Evolutionary conservation across 2,329 filamentous ascomycete species (phyloP).

Genomic region (Macroventuria anomochaeta): DNA sequence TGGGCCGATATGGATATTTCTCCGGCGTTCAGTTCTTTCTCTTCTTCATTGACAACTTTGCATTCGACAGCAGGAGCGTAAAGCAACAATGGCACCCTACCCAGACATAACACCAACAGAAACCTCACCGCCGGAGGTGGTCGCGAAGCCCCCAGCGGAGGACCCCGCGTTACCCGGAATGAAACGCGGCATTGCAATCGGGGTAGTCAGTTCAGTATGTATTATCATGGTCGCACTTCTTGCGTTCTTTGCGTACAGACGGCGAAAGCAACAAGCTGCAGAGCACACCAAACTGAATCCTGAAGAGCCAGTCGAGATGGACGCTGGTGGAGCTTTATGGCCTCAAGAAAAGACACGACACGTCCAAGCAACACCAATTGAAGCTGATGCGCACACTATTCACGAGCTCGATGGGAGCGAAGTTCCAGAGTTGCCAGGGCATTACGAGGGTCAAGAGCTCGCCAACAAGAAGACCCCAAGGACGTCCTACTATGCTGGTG

Average conservation of each 20-base stretch:
- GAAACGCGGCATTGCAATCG: constrained; percentile 40
- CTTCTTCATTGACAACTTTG: not conserved
- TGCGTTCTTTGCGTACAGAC: constrained; percentile 30
- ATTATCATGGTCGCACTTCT: constrained; percentile 32
- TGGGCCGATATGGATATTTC: constrained; percentile 2
- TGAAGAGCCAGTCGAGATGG: constrained; percentile 15
- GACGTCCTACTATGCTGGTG: constrained; percentile 14
- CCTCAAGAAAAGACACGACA: constrained; percentile 24
- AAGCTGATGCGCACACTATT: constrained; percentile 29
- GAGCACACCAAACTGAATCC: constrained; percentile 4
- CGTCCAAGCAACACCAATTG: constrained; percentile 21
- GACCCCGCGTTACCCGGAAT: constrained; percentile 34
- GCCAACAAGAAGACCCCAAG: constrained; percentile 10
- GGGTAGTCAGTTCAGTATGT: constrained; percentile 32
- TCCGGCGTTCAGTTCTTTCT: not conserved
- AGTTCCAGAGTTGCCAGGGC: constrained; percentile 30
- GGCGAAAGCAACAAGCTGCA: constrained; percentile 23
- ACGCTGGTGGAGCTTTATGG: constrained; percentile 5
- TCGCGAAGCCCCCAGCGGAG: not conserved
- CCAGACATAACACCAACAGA: constrained; percentile 8
- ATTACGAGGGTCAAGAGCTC: constrained; percentile 25
- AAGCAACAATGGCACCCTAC: constrained; percentile 12
- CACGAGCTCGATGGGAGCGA: constrained; percentile 31
- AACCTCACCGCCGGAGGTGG: not conserved
- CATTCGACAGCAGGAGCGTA: not conserved